These are phyloP conservation scores for Candolleomyces aberdarensis DNA, from an alignment of 768 basidiomycete genomes.

Conservation along the genomic window DNA sequence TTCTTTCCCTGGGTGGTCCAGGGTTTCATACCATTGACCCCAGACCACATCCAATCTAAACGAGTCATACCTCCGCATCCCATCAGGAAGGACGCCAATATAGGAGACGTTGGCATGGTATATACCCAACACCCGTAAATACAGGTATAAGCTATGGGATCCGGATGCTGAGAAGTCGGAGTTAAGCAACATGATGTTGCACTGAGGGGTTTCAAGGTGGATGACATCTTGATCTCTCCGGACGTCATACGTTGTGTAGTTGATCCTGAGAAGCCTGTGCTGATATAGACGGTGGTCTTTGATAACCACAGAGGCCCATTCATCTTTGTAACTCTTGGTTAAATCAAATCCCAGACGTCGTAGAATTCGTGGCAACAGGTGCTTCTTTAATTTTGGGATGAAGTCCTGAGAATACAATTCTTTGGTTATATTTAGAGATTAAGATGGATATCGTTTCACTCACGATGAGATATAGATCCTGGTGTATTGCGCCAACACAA, in stretches of 20 bases:
- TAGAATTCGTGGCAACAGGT: background rate
- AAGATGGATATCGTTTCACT: no score
- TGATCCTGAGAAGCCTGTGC: background rate
- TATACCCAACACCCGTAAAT: background rate
- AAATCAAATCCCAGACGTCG: background rate
- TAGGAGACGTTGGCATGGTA: background rate
- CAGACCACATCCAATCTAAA: background rate
- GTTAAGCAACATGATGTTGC: background rate
- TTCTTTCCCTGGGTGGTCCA: background rate
- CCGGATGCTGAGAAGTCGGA: background rate
- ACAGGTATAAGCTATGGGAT: background rate
- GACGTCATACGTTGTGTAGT: slow-evolving; percentile 11
- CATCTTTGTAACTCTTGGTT: background rate
- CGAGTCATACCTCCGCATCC: background rate
- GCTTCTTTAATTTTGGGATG: background rate
- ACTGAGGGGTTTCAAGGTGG: slow-evolving; percentile 1
- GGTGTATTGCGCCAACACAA: no score
- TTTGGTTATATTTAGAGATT: no score
- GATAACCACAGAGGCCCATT: background rate
- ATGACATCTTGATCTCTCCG: slow-evolving; percentile 2
- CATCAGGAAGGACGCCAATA: background rate
- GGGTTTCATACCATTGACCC: background rate
- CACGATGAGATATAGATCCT: no score
- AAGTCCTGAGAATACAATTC: background rate
- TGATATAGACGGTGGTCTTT: slow-evolving; percentile 1